These are phyloP conservation scores for Globisporangium okanoganense DNA, from an alignment of 352 stramenopile species.

Conservation along the genomic window DNA sequence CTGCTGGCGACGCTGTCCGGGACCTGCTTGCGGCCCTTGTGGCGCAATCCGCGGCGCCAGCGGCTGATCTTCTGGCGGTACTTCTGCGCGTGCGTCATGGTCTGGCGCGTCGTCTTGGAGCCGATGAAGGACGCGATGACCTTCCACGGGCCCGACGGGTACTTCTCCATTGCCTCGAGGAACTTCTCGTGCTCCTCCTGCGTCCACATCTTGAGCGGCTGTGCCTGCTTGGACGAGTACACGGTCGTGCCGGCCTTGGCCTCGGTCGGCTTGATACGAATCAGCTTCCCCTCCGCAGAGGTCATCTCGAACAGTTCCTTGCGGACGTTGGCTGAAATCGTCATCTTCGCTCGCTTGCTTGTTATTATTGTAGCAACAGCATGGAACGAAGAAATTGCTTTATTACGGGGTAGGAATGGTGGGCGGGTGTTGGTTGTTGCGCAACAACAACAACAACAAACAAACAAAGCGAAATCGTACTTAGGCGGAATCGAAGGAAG, in stretches of 20 bases:
- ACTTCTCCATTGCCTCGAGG: constrained; percentile 83
- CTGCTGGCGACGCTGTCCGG: constrained; percentile 26
- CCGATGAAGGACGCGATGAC: constrained; percentile 79
- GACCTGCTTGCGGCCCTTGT: constrained; percentile 75
- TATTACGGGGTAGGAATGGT: constrained; percentile 17
- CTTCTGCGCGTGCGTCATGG: constrained; percentile 86
- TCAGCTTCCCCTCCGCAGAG: constrained; percentile 72
- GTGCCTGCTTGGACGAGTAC: constrained; percentile 80
- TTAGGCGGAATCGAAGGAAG: too few relatives aligned
- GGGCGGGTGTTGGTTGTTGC: too few relatives aligned
- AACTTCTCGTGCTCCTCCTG: constrained; percentile 86
- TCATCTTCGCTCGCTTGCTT: constrained; percentile 44
- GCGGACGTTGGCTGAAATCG: constrained; percentile 80
- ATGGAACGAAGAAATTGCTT: constrained; percentile 19
- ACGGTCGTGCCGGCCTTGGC: constrained; percentile 81
- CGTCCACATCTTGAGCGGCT: constrained; percentile 85
- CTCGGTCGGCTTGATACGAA: constrained; percentile 81
- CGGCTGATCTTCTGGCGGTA: constrained; percentile 84
- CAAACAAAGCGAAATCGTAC: constrained; percentile 32
- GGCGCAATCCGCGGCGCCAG: constrained; percentile 69
- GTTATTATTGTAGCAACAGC: not conserved
- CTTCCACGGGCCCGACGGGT: constrained; percentile 78
- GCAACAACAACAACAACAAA: constrained; percentile 14
- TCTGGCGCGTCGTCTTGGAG: constrained; percentile 91
- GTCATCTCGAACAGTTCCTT: constrained; percentile 86